A percentile compares a stretch with the other conserved stretches of the same genome.
Evolutionary conservation across 441 rosid species (phyloP).

Genomic region (Populus trichocarpa): DNA sequence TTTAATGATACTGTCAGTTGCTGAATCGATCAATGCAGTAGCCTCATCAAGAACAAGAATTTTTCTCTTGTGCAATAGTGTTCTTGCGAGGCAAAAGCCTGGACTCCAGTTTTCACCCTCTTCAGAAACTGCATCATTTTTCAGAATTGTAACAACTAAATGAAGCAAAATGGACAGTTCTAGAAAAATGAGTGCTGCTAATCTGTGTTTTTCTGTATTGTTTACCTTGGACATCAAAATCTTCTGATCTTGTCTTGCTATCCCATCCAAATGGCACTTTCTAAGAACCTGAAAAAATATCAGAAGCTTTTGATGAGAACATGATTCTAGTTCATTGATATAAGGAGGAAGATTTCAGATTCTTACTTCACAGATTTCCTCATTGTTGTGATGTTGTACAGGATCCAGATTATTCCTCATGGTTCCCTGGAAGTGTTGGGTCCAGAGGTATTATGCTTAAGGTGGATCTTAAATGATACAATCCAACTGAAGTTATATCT

Average conservation of each 20-base stretch:
- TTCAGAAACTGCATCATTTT: constrained; percentile 46
- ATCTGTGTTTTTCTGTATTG: no score
- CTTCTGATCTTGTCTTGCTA: constrained; percentile 47
- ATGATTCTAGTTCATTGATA: not conserved
- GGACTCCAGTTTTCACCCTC: constrained; percentile 76
- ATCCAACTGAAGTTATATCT: constrained; percentile 49
- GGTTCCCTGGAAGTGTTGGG: constrained; percentile 60
- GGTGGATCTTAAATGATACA: constrained; percentile 60
- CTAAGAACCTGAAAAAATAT: constrained; percentile 36
- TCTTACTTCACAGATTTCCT: constrained; percentile 60
- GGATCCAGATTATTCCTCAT: constrained; percentile 67
- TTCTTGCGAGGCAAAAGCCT: constrained; percentile 62
- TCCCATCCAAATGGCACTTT: constrained; percentile 49
- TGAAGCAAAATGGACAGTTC: not conserved
- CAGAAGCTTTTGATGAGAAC: not conserved
- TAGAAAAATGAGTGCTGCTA: not conserved
- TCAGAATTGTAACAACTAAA: not conserved
- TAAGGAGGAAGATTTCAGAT: not conserved
- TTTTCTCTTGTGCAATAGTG: constrained; percentile 46
- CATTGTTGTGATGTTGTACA: constrained; percentile 45
- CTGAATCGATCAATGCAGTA: constrained; percentile 67
- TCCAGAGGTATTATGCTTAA: constrained; percentile 67
- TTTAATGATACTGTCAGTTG: constrained; percentile 56
- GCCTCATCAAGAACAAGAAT: constrained; percentile 68
- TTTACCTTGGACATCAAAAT: constrained; percentile 63